These are phyloP conservation scores for Magnaporthiopsis incrustans DNA, from an alignment of 2,329 filamentous ascomycete genomes.

Conservation along the genomic window DNA sequence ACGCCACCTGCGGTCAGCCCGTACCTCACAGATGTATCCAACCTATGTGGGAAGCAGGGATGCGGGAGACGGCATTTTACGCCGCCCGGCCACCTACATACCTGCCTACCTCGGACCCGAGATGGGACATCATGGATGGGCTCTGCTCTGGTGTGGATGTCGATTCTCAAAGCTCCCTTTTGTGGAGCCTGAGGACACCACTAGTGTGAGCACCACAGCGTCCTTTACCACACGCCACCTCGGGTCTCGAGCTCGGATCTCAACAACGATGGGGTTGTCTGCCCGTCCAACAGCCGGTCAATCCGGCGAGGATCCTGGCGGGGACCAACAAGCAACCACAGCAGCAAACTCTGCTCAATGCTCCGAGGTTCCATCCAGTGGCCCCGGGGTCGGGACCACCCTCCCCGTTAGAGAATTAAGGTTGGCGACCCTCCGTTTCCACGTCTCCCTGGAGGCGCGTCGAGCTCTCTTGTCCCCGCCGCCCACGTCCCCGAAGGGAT, in stretches of 20 bases:
- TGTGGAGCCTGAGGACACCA: background rate
- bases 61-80: background rate
- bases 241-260: background rate
- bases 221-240: background rate
- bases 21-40: background rate
- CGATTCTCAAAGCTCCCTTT: background rate
- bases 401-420: constrained; percentile 16
- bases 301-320: background rate
- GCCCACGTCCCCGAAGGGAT: background rate
- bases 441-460: background rate
- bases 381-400: background rate
- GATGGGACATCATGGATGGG: background rate
- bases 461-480: background rate
- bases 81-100: background rate
- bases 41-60: background rate
- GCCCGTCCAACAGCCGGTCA: background rate
- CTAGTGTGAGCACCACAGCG: background rate
- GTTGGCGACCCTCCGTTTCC: constrained; percentile 15
- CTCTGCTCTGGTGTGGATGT: background rate
- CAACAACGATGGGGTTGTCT: background rate
- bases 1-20: background rate
- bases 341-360: background rate
- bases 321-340: background rate
- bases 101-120: background rate
- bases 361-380: background rate